Base-by-base conservation (phyloP, 805 yeast species). In the Candida quercuum region DNA sequence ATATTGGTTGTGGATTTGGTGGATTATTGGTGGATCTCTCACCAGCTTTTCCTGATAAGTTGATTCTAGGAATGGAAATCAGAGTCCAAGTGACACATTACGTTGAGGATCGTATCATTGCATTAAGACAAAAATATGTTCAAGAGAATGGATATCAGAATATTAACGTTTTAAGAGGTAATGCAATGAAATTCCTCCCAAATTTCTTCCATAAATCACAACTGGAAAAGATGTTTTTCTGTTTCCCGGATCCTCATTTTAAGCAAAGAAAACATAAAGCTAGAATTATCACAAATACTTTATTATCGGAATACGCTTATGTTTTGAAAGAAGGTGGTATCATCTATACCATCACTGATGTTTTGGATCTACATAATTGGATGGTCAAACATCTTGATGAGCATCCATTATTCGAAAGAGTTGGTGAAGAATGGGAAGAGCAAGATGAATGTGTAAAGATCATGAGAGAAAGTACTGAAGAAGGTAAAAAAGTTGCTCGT, bases 211-310 rank as follows among this genome's bases (percentile, higher is more conserved):
- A 71, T 40, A 82, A 82, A 60, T 78, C 79, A 6, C 97, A 88
- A 58, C 66, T 89, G 36, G 76, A 81, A 24, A 93, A 91, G 68
- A 86, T 93, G 75, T 93, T 93, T 66, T 93, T 93, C 67, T 93
- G 99, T 61, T 93, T 93, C 74, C 99, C 99, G n/a, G 99, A 93
- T 62, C 99, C 99, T 7, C 99, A 93, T 61, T 93, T 93, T 71
- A 93, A 93, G 60, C 95, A 87, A 62, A 74, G 98, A 56, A 93
- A 93, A 59, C 99, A 93, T 64, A 93, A 93, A 71, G 97, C 97
- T 6, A 74, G 99, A 67, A 93, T 93, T 55, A 76, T 93, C 47
- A 89, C 99, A 38, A 81, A 79, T 47, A 91, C 98, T 3, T 66
- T 93, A 43, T 69, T 88, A 38, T 74, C 91, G 21, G 99, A 93